phyloP scores from a whole-genome alignment of 139 green algal species.

The Chlamydomonas sp. region DNA sequence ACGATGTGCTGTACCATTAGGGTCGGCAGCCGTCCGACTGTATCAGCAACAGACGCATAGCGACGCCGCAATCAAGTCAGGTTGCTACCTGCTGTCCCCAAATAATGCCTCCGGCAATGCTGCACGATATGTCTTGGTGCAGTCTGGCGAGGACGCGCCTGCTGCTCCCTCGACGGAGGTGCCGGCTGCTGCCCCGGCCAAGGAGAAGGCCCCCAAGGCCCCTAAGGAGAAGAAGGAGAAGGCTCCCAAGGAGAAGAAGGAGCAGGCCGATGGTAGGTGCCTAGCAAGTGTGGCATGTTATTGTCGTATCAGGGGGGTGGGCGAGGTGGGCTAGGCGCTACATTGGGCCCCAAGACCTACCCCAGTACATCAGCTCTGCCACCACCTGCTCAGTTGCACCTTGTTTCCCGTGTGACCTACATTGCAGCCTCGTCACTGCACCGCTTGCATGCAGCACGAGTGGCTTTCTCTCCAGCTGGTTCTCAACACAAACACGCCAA shows the following conservation, averaged over 20 bases:
- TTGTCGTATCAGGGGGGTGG: not conserved
- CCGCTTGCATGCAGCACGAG: not conserved
- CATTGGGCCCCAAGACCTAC: too few species aligned
- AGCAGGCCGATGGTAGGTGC: not conserved
- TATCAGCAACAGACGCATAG: too few species aligned
- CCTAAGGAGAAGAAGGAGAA: conserved; percentile 69
- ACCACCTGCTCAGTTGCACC: not conserved
- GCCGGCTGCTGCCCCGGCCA: not conserved
- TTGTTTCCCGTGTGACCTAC: not conserved
- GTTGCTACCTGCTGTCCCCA: too few species aligned
- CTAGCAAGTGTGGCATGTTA: not conserved
- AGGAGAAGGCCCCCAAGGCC: conserved; percentile 43
- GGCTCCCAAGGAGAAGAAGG: conserved; percentile 60
- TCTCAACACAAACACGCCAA: too few species aligned
- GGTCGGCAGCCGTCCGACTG: too few species aligned
- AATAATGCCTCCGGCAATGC: too few species aligned
- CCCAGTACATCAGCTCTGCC: too few species aligned
- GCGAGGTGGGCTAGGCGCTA: too few species aligned
- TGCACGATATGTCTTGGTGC: too few species aligned
- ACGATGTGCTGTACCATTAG: too few species aligned
- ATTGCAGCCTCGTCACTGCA: not conserved
- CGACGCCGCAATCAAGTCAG: too few species aligned
- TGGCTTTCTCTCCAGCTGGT: too few species aligned
- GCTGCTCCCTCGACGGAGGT: not conserved
- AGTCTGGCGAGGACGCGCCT: not conserved